Conservation (phyloP, 2,329 filamentous ascomycete genomes). For the Calonectria crousiana region DNA sequence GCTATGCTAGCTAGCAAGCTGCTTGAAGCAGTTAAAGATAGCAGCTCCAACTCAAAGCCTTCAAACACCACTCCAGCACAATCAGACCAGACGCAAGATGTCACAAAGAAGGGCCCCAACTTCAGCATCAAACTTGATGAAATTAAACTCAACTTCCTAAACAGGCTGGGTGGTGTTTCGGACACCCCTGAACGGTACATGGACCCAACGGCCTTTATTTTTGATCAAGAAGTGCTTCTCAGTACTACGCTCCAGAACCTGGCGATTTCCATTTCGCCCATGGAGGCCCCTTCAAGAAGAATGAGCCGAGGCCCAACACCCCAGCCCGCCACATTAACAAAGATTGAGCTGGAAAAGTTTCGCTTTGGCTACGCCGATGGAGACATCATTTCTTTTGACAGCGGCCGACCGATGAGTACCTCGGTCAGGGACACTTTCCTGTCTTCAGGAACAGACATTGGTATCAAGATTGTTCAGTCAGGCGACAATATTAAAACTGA, state of each 20-base stretch:
- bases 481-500: conserved; percentile 65
- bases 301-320: conserved; percentile 36
- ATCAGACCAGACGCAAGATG: conserved; percentile 25
- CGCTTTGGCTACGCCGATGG: conserved; percentile 72
- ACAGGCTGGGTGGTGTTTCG: conserved; percentile 64
- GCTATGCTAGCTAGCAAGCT: conserved; percentile 64
- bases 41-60: conserved; percentile 2
- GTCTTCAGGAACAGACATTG: conserved; percentile 68
- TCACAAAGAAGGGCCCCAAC: conserved; percentile 45
- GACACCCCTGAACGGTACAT: conserved; percentile 62
- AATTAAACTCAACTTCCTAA: conserved; percentile 68
- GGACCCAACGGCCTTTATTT: conserved; percentile 54
- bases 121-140: conserved; percentile 61
- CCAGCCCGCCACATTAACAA: conserved; percentile 47
- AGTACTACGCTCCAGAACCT: conserved; percentile 63
- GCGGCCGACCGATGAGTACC: conserved; percentile 66
- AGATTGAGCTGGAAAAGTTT: conserved; percentile 67
- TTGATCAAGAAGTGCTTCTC: conserved; percentile 65
- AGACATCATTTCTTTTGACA: conserved; percentile 74
- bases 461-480: conserved; percentile 63
- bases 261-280: conserved; percentile 42
- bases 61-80: conserved; percentile 13
- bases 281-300: conserved; percentile 28
- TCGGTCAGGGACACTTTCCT: conserved; percentile 71
- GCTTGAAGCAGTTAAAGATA: conserved; percentile 56